phyloP scores from a whole-genome alignment of 2,329 filamentous ascomycete species.

The Epicoccum sorghinum region DNA sequence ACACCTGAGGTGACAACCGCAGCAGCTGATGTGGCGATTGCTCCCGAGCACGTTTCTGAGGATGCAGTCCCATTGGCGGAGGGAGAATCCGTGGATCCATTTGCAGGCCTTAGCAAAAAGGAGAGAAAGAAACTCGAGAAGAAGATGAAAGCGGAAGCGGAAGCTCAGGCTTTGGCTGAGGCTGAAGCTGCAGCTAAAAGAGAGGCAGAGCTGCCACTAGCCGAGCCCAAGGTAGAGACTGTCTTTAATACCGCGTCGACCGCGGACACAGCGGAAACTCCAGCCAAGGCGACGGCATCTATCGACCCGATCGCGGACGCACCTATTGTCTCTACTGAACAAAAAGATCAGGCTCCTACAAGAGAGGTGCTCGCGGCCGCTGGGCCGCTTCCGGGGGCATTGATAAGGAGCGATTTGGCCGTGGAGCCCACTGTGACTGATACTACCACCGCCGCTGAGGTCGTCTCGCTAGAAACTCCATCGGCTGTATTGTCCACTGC shows the following conservation, averaged over 20 bases:
- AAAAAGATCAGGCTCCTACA: neutral
- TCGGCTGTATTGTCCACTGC: neutral
- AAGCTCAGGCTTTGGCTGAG: slow-evolving; percentile 30
- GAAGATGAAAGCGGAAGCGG: slow-evolving; percentile 44
- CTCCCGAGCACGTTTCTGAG: neutral
- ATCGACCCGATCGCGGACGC: neutral
- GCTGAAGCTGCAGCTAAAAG: slow-evolving; percentile 24
- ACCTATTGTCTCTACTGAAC: no score
- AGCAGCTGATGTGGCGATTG: neutral
- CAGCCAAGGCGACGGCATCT: neutral
- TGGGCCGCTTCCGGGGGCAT: no score
- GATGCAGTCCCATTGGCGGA: neutral
- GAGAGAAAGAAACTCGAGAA: slow-evolving; percentile 35
- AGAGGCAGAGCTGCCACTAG: neutral
- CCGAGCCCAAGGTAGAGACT: no score
- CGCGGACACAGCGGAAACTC: neutral
- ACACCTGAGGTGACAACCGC: neutral
- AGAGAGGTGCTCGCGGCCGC: neutral
- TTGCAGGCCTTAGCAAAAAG: slow-evolving; percentile 36
- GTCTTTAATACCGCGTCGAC: neutral
- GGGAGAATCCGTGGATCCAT: slow-evolving; percentile 31
- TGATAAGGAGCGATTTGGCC: neutral
- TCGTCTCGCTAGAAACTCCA: neutral
- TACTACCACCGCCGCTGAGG: neutral
- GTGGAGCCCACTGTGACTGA: neutral